Conservation (phyloP, 345 rosid species). For the Brassica carinata region DNA sequence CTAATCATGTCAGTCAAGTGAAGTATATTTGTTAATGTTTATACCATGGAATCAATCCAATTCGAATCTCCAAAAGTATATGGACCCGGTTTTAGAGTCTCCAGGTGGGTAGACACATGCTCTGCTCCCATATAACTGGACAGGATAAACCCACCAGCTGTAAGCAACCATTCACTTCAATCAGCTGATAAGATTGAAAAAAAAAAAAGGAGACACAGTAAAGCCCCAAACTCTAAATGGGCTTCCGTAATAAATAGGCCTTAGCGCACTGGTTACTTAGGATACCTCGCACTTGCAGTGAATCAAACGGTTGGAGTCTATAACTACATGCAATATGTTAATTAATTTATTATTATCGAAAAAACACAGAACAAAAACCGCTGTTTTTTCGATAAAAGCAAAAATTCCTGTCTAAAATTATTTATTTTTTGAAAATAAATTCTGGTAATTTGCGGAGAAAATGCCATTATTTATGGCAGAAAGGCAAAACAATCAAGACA, state of each 20-base stretch:
- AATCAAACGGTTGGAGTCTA: constrained; percentile 39
- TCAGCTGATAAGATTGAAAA: constrained; percentile 13
- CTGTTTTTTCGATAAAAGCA: constrained; percentile 15
- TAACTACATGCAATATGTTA: constrained; percentile 32
- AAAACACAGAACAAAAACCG: constrained; percentile 6
- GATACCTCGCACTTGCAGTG: constrained; percentile 17
- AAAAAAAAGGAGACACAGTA: not conserved
- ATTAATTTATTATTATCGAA: not conserved
- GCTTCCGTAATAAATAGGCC: constrained; percentile 3
- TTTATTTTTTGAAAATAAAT: too few species aligned
- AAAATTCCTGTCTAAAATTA: not conserved
- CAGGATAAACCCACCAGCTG: constrained; percentile 9
- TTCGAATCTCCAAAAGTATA: constrained; percentile 10
- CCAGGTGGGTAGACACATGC: not conserved
- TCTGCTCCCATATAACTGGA: constrained; percentile 26
- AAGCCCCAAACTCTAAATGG: not conserved
- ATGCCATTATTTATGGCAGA: too few species aligned
- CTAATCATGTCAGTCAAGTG: not conserved
- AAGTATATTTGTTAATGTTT: not conserved
- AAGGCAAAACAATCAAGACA: constrained; percentile 25
- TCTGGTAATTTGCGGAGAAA: constrained; percentile 22
- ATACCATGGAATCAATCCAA: not conserved
- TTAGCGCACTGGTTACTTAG: not conserved
- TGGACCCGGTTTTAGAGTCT: not conserved
- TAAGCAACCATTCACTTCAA: constrained; percentile 28